Conservation (phyloP, 2,329 filamentous ascomycete species). For the Calonectria hongkongensis region DNA sequence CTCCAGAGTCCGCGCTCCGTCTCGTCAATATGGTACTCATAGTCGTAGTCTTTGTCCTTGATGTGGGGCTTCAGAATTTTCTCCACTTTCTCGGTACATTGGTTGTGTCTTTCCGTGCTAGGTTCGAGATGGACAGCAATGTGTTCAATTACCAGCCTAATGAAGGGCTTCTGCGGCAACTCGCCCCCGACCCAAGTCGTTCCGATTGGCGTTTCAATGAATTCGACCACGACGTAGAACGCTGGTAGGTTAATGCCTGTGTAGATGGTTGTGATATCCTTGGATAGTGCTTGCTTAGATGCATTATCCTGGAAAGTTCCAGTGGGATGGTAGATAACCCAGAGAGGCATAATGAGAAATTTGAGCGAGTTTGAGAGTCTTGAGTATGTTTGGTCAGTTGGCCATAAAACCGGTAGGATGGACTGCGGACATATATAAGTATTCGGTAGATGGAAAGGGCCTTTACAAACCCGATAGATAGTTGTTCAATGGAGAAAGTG, state of each 20-base stretch:
- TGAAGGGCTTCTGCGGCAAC: background rate
- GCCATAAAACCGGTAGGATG: background rate
- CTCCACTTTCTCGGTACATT: background rate
- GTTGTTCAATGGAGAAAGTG: background rate
- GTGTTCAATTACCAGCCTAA: background rate
- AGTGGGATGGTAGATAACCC: slow-evolving; percentile 1
- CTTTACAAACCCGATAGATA: background rate
- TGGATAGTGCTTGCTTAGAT: background rate
- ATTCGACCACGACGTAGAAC: slow-evolving; percentile 1
- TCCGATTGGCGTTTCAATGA: background rate
- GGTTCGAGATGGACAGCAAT: background rate
- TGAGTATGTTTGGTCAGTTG: background rate
- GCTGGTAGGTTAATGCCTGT: background rate
- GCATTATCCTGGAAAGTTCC: slow-evolving; percentile 8
- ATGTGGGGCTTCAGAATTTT: slow-evolving; percentile 2
- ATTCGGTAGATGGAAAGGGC: background rate
- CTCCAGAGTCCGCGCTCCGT: slow-evolving; percentile 20
- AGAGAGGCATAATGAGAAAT: background rate
- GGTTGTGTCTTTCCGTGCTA: background rate
- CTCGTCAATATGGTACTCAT: slow-evolving; percentile 19
- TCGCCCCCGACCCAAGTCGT: background rate
- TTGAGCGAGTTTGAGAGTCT: background rate
- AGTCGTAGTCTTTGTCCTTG: slow-evolving; percentile 6
- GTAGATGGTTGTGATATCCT: background rate
- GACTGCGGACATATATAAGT: background rate